Base-by-base conservation (phyloP, 192 early-diverging fungal genomes). In the Backusella liffmaniae region DNA sequence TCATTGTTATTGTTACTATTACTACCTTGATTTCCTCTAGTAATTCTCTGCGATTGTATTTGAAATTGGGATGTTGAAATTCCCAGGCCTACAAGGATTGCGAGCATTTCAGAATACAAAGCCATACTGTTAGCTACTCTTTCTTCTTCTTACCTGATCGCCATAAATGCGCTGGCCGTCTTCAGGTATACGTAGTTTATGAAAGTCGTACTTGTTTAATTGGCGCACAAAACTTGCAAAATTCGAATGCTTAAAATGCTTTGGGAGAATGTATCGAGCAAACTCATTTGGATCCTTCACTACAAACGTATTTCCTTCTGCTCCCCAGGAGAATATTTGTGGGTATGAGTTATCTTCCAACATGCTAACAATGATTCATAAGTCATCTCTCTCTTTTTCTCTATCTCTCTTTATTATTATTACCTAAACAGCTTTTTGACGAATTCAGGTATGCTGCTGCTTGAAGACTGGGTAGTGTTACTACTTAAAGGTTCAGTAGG, bases 191-290 rank as follows among this genome's bases (percentile, higher is more conserved):
- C 87, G 87, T 67, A 92, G 85, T 76, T 93, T 94, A 80, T 91
- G 90, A 79, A 94, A 94, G 72, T 88, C 92, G 70, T 93, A 94
- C 74, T 91, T 93, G 84, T 93, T 93, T 21, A 92, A 85, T 76
- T 93, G 92, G 3, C 92, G 85, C 10, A 91, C 90, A 80, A 91
- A 91, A 71, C 84, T 86, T 1, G 87, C 85, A 81, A 91, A 91
- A 67, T 91, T 92, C 67, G 87, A 89, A 81, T 94, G 92, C 56
- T 92, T 92, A 72, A 92, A 94, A 66, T 90, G 87, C 73, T 88
- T 83, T 16, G 92, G 92, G 4, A 93, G 76, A 34, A 93, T 87
- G n/a, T 80, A 76, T 72, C 85, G 84, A 4, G 90, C 85, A 85
- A 95, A 94, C 39, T 91, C 90, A 39, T 88, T 88, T 4, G 90